phyloP scores from a whole-genome alignment of 2,329 filamentous ascomycete species.

The Sporothrix phasma region DNA sequence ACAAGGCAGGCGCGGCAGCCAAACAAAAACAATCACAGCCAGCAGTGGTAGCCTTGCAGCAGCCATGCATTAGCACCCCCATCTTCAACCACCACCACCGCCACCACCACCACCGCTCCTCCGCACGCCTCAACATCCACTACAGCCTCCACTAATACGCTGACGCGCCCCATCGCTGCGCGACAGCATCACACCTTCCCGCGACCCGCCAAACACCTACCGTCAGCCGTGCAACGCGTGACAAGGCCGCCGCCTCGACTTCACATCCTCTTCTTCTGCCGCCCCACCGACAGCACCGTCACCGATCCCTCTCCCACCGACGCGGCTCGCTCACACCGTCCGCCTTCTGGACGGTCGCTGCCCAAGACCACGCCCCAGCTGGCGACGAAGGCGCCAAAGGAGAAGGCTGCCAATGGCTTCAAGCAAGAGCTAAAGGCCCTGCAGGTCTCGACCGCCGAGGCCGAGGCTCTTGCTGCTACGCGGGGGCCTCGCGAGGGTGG shows the following conservation, averaged over 20 bases:
- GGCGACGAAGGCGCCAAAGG: constrained; percentile 39
- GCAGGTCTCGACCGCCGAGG: constrained; percentile 38
- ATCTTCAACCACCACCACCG: neutral
- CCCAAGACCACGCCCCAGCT: constrained; percentile 16
- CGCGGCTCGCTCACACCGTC: neutral
- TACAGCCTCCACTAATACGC: neutral
- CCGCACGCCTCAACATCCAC: neutral
- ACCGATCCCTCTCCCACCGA: neutral
- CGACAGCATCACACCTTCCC: neutral
- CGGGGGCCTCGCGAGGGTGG: constrained; percentile 43
- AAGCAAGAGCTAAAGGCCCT: constrained; percentile 50
- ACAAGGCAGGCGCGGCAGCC: neutral
- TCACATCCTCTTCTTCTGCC: neutral
- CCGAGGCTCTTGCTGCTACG: constrained; percentile 26
- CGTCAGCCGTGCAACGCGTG: neutral
- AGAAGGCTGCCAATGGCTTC: constrained; percentile 52
- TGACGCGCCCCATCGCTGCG: neutral
- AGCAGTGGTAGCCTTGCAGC: constrained; percentile 17
- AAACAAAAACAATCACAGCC: constrained; percentile 19
- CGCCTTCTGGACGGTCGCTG: neutral
- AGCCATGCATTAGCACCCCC: constrained; percentile 15
- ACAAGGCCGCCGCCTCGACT: neutral
- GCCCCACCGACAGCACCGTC: neutral
- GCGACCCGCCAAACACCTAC: neutral
- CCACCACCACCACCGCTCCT: neutral